A percentile compares a stretch with the other conserved stretches of the same genome.
phyloP scores from a whole-genome alignment of 1,284 basidiomycete species.

The Pisolithus thermaeus region DNA sequence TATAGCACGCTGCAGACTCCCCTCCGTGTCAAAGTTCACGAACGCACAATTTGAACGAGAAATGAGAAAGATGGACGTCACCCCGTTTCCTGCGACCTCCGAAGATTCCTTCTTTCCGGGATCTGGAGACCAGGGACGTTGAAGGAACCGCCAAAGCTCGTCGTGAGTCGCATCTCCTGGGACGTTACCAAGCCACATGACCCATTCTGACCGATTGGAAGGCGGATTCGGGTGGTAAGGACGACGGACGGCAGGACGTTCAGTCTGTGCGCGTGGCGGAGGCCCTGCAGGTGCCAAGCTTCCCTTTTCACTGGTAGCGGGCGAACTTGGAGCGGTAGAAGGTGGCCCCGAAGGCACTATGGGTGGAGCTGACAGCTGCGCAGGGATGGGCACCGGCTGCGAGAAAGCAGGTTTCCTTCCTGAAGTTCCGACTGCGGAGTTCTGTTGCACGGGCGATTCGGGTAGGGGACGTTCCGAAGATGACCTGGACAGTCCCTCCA shows the following conservation, averaged over 20 bases:
- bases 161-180: constrained; percentile 81
- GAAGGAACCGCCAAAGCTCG: constrained; percentile 88
- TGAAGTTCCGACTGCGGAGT: background rate
- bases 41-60: constrained; percentile 91
- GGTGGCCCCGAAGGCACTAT: constrained; percentile 3
- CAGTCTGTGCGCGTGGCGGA: constrained; percentile 6
- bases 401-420: background rate
- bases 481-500: background rate
- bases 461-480: constrained; percentile 2
- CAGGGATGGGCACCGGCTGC: constrained; percentile 3
- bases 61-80: constrained; percentile 89
- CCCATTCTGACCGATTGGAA: constrained; percentile 80
- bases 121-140: constrained; percentile 27
- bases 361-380: constrained; percentile 3
- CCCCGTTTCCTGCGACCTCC: constrained; percentile 40
- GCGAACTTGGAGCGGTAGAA: background rate
- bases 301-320: background rate
- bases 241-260: constrained; percentile 33
- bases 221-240: constrained; percentile 62
- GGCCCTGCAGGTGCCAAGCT: background rate
- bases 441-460: background rate
- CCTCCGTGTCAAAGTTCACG: constrained; percentile 75
- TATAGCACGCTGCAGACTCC: constrained; percentile 65
- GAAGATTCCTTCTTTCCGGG: constrained; percentile 5
- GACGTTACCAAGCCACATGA: constrained; percentile 94